Conservation (phyloP, 768 basidiomycete genomes). For the Suillus alpinus region DNA sequence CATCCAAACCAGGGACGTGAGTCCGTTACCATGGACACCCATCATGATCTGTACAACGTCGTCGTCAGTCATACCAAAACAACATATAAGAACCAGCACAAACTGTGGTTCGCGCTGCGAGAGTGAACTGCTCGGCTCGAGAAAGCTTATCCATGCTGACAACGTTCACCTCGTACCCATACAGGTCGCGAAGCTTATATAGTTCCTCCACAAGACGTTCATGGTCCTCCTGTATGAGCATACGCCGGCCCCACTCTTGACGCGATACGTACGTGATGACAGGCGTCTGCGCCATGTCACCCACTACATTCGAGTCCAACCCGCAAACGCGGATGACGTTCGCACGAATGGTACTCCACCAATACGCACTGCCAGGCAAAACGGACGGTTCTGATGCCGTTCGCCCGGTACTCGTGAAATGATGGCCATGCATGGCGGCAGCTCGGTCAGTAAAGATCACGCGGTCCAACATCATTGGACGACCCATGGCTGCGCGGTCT, state of each 20-base stretch:
- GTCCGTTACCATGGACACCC: constrained; percentile 91
- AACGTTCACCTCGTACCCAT: constrained; percentile 87
- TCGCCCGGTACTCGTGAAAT: constrained; percentile 69
- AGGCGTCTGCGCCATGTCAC: constrained; percentile 46
- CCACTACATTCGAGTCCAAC: constrained; percentile 40
- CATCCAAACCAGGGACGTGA: constrained; percentile 93
- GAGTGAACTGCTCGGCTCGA: constrained; percentile 71
- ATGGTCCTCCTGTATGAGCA: constrained; percentile 74
- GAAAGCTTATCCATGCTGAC: constrained; percentile 82
- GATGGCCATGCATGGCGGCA: constrained; percentile 71
- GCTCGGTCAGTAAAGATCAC: constrained; percentile 85
- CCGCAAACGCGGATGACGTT: constrained; percentile 74
- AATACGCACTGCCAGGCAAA: constrained; percentile 70
- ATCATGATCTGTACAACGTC: constrained; percentile 72
- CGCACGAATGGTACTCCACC: constrained; percentile 81
- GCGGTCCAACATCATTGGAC: constrained; percentile 80
- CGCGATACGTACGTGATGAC: constrained; percentile 94
- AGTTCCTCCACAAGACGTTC: constrained; percentile 75
- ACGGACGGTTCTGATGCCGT: constrained; percentile 74
- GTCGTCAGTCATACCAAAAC: neutral
- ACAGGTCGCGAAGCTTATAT: constrained; percentile 58
- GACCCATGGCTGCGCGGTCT: constrained; percentile 69
- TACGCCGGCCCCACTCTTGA: constrained; percentile 85
- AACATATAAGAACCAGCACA: constrained; percentile 21
- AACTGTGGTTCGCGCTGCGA: constrained; percentile 86